phyloP scores from a whole-genome alignment of 1,284 basidiomycete genomes.

The Ustilago vetiveriae region DNA sequence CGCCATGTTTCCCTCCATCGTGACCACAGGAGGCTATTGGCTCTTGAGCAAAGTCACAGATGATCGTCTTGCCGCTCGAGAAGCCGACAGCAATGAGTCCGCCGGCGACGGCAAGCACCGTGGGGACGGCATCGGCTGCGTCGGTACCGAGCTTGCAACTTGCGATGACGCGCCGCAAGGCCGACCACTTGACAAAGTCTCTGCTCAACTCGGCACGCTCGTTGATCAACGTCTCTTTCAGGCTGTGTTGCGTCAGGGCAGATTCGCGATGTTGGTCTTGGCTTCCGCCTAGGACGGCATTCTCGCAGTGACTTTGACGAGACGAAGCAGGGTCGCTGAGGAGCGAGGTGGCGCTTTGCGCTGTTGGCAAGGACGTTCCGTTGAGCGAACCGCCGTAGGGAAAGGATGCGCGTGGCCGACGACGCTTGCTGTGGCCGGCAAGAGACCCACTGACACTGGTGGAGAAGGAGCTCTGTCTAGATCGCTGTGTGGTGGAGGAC shows the following conservation, averaged over 20 bases:
- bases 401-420: slow-evolving; percentile 29
- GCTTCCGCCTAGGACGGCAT: slow-evolving; percentile 10
- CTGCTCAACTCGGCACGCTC: slow-evolving; percentile 68
- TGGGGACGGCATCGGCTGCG: slow-evolving; percentile 74
- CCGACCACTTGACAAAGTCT: slow-evolving; percentile 81
- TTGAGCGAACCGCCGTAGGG: slow-evolving; percentile 28
- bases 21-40: slow-evolving; percentile 47
- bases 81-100: slow-evolving; percentile 91
- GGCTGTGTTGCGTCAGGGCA: background rate
- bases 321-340: slow-evolving; percentile 30
- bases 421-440: slow-evolving; percentile 12
- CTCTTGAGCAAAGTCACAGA: slow-evolving; percentile 87
- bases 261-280: background rate
- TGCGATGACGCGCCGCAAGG: slow-evolving; percentile 75
- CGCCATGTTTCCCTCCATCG: slow-evolving; percentile 30
- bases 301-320: background rate
- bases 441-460: slow-evolving; percentile 39
- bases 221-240: slow-evolving; percentile 34
- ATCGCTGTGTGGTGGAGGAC: slow-evolving; percentile 28
- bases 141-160: slow-evolving; percentile 72
- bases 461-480: slow-evolving; percentile 50
- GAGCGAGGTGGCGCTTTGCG: slow-evolving; percentile 23
- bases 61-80: slow-evolving; percentile 78
- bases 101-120: slow-evolving; percentile 79
- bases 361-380: slow-evolving; percentile 12